These are phyloP conservation scores for Daldinia bambusicola DNA, from an alignment of 495 filamentous ascomycete genomes.

Conservation along the genomic window DNA sequence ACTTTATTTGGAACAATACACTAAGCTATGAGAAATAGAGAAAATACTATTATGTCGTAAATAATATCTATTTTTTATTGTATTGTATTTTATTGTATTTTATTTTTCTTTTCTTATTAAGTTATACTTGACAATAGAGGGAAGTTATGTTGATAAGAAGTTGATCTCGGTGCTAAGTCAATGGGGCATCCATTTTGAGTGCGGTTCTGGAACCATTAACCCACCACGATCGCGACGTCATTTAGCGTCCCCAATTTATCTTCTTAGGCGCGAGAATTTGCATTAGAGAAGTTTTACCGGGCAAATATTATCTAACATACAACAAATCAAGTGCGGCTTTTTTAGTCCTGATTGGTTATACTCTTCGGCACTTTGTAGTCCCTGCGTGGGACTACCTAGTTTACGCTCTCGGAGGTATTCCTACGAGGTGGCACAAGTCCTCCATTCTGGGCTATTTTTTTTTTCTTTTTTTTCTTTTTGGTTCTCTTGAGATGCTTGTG, in stretches of 20 bases:
- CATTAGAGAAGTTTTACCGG: background rate
- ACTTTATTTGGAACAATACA: too few species aligned
- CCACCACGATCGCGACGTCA: background rate
- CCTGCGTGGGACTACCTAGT: background rate
- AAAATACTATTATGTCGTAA: too few species aligned
- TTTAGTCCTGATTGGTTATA: conserved; percentile 3
- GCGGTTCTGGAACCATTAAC: background rate
- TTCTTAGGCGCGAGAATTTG: background rate
- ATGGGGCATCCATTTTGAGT: too few species aligned
- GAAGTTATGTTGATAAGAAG: too few species aligned
- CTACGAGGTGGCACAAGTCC: background rate
- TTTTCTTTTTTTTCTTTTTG: too few species aligned
- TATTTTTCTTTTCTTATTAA: too few species aligned
- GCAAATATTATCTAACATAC: background rate
- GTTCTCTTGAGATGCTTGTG: background rate
- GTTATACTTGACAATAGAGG: too few species aligned
- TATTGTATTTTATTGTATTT: too few species aligned
- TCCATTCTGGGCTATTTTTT: background rate
- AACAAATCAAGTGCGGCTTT: background rate
- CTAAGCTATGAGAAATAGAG: too few species aligned
- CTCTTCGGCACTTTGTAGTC: conserved; percentile 1
- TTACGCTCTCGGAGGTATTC: background rate
- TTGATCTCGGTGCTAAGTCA: too few species aligned
- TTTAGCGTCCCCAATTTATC: conserved; percentile 10
- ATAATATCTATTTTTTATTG: too few species aligned